Evolutionary conservation across 805 yeast genomes (phyloP), one percentile per base, ranked within the genome.

Genomic region (Dipodascus albidus): DNA sequence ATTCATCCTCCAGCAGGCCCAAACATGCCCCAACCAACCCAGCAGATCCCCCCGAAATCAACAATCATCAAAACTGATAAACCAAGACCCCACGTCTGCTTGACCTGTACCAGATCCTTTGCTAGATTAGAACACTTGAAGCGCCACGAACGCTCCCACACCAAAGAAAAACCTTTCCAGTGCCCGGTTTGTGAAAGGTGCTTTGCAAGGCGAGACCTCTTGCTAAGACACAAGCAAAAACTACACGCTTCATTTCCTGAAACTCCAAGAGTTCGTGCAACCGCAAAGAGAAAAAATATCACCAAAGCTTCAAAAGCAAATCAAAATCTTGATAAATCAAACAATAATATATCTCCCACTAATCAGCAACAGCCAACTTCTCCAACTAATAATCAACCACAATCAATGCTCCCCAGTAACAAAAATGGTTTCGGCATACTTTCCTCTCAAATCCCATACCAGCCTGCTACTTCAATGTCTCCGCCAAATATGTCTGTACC

Each of bases 181-280:
- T 91, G 99, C 70, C 95, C 95, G 1, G 90, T 90, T 6, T 91
- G 98, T 69, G 97, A 96, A 33, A 80, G 98, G 50, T 86, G 96
- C 64, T 91, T 93, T 71, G 97, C 98, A 2, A 74, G 99, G 54
- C 73, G 97, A 3, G 76, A 73, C 54, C 61, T 73, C 53, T 60
- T 93, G 24, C 75, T 93, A 53, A 78, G 99, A 56, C 99, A 93
- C 72, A 96, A 88, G 70, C 97, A 89, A 69, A 93, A 93, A 65
- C 77, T 93, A 35, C 99, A 93, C 51, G 71, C 70, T 1, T 56
- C 64, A 14, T 66, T 67, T 53, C 60, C 68, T 3, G 67, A 66
- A 50, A 52, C 59, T 23, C 55, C 58, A 8, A 52, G 51, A 42
- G 50, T 50, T 6, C 23, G 55, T 4, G 19, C 51, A 2, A 38